Base-by-base conservation (phyloP, 1,284 basidiomycete genomes). In the Trametes polyzona region DNA sequence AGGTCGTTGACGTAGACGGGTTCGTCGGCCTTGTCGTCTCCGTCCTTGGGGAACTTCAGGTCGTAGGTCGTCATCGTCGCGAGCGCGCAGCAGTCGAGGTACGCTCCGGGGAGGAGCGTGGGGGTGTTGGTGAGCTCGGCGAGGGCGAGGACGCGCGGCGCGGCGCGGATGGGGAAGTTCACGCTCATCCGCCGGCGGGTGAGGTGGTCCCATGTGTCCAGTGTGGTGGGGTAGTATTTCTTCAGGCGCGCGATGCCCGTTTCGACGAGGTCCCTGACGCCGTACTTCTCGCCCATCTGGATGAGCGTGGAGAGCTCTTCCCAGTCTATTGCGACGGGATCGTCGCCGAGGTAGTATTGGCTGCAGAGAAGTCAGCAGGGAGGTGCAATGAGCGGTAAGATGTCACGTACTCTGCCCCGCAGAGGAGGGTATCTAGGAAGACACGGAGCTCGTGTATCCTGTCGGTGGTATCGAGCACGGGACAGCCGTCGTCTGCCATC, bases 281-380 rank as follows among this genome's bases (percentile, higher is more conserved):
- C 39, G 33, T 64, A 64, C 33, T 59, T 64, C 48, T 61, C 51
- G 12, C 49, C 48, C 47, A 64, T 29, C 9, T 48, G 44, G 3
- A 59, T 44, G 27, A 61, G 51, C 3, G 51, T 24, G 5, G 30
- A 23, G 19, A 64, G 35, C 8, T 39, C 24, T 9, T 24, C 26
- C 24, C 59, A 55, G 1, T 26, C 10, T 14, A 56, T 32, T 9
- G 33, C 4, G 12, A 47, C 17, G 11, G 24, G 35, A 19, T 32
- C 10, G 24, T 49, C 49, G 11, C 24, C 11, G 21, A 14, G 8
- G 6, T 41, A 32, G 48, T 42, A 61, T 11, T 51, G 48, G 37
- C 59, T 57, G 26, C 6, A n/a, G 4, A 6, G 10, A 6, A 8
- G 4, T 40, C 39, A 40, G 39, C 8, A 23, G 6, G 23, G 8